Base-by-base conservation (phyloP, 2,329 filamentous ascomycete species). In the Orbilia oligospora region DNA sequence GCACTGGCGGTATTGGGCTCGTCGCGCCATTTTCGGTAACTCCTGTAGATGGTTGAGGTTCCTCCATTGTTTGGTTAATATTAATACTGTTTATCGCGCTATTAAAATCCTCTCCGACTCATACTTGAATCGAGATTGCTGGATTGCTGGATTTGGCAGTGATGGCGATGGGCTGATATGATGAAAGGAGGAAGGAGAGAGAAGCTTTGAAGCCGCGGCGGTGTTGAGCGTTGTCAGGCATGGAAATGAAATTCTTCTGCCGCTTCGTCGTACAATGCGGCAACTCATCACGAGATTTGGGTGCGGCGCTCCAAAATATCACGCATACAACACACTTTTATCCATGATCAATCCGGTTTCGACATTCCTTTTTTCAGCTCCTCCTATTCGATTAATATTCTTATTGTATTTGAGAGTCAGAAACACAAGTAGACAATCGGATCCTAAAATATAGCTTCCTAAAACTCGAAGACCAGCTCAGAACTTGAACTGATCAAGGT, bases 21-120 rank as follows among this genome's bases (percentile, higher is more conserved):
- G 36, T 46, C 33, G 46, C 68, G 68, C 63, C 68, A 66, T 58
- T 44, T 5, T 68, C 51, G 22, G n/a, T 27, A 18, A 46, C 36
- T 14, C 44, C 63, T n/a, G 75, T 4, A 16, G 33, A 46, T 38
- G 56, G 27, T 18, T 44, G 56, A 44, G 56, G 56, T 61, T 44
- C 56, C 20, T 61, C 56, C 56, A 61, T 61, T n/a, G 9, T 44
- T 30, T n/a, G 20, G 56, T 24, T 24, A 24, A 44, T 61, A n/a
- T 44, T 12, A 41, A 36, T 36, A 36, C 36, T 4, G 14, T 61
- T 27, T 4, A 12, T 61, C 56, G 56, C 56, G 18, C 18, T 24
- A 8, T 61, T n/a, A 44, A 3, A 5, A 27, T 20, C 36, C 20
- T 44, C 20, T 4, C 18, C 51, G 30, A 38, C 10, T 30, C 53